phyloP scores from a whole-genome alignment of 2,329 filamentous ascomycete species.

The Drechslerella dactyloides region DNA sequence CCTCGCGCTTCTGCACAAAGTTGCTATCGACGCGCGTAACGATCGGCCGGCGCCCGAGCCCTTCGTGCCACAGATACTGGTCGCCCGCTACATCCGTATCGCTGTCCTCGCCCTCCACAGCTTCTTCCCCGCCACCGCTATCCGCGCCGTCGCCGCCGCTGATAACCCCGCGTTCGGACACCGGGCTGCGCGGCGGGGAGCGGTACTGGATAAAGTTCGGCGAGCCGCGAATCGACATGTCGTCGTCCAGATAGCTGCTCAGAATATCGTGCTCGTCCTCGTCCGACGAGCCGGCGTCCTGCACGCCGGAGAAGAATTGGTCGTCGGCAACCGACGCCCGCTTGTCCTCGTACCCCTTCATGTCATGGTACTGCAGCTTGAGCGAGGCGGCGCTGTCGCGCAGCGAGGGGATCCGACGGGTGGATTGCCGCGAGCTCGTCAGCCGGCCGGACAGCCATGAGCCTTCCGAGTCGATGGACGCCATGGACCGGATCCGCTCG shows the following conservation, averaged over 20 bases:
- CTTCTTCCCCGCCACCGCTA: no score
- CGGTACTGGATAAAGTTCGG: slow-evolving; percentile 22
- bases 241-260: slow-evolving; percentile 42
- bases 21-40: slow-evolving; percentile 45
- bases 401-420: slow-evolving; percentile 60
- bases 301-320: slow-evolving; percentile 71
- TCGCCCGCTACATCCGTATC: slow-evolving; percentile 31
- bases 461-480: slow-evolving; percentile 91
- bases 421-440: slow-evolving; percentile 60
- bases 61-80: slow-evolving; percentile 41
- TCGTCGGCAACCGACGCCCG: slow-evolving; percentile 72
- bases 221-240: slow-evolving; percentile 22
- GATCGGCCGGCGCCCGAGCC: slow-evolving; percentile 36
- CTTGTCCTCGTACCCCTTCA: slow-evolving; percentile 65
- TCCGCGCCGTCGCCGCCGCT: no score
- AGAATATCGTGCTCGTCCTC: slow-evolving; percentile 47
- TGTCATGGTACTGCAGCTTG: slow-evolving; percentile 61
- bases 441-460: slow-evolving; percentile 88
- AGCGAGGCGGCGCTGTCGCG: slow-evolving; percentile 60
- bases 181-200: slow-evolving; percentile 33
- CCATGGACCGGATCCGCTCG: slow-evolving; percentile 67
- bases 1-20: slow-evolving; percentile 41
- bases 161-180: slow-evolving; percentile 15
- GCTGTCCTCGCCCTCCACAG: slow-evolving; percentile 11
- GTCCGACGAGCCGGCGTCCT: slow-evolving; percentile 53